These are phyloP conservation scores for Lonicera japonica DNA, from an alignment of 129 eudicot species.

Conservation along the genomic window DNA sequence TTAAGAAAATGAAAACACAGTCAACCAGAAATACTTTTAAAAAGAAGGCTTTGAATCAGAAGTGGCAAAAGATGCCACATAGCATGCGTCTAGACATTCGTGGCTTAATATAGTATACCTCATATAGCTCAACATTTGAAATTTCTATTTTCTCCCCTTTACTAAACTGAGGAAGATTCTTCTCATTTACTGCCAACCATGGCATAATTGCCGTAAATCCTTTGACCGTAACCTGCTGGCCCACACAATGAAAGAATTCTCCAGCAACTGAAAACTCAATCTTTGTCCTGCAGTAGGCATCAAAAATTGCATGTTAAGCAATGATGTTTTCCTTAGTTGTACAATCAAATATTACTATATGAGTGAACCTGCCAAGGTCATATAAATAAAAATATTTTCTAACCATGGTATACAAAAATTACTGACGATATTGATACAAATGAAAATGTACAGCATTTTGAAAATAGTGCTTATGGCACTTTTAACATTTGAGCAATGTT, in stretches of 20 bases:
- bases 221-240: conserved; percentile 54
- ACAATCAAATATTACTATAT: background rate
- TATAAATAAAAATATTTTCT: background rate
- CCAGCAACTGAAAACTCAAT: conserved; percentile 66
- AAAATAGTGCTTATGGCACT: too few species aligned
- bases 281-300: conserved; percentile 48
- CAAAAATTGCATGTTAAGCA: conserved; percentile 1
- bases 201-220: conserved; percentile 91
- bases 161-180: conserved; percentile 58
- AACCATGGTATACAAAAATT: too few species aligned
- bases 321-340: background rate
- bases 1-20: background rate
- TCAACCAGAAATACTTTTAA: background rate
- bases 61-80: background rate
- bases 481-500: too few species aligned
- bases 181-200: conserved; percentile 83
- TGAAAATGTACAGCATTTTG: too few species aligned
- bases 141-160: conserved; percentile 66
- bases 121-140: conserved; percentile 59
- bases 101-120: conserved; percentile 40
- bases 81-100: background rate
- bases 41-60: background rate
- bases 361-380: background rate
- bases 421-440: too few species aligned
- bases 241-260: conserved; percentile 63